phyloP scores from a whole-genome alignment of 768 basidiomycete species.

The Cubamyces sp. region DNA sequence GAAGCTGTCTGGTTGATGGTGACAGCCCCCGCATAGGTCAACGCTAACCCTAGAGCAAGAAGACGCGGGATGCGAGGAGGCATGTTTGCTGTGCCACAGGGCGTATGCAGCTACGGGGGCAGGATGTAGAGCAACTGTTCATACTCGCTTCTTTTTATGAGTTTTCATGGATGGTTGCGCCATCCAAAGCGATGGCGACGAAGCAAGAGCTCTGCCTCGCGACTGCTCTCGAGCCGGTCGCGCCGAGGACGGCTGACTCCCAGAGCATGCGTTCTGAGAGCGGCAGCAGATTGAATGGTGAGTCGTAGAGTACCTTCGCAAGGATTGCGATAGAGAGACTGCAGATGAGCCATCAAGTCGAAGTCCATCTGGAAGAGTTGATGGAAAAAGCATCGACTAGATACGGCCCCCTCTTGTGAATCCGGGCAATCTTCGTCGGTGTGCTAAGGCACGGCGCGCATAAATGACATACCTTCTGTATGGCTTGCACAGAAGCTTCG shows the following conservation, averaged over 20 bases:
- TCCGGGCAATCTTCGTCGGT: background rate
- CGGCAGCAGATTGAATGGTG: background rate
- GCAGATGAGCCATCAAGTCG: constrained; percentile 16
- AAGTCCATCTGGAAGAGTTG: constrained; percentile 10
- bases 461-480: too few species aligned
- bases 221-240: background rate
- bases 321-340: constrained; percentile 15
- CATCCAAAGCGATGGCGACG: constrained; percentile 4
- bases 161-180: constrained; percentile 5
- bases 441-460: too few species aligned
- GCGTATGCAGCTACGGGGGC: background rate
- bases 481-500: too few species aligned
- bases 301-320: background rate
- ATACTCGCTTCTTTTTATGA: background rate
- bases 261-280: background rate
- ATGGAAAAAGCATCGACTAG: background rate
- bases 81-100: background rate
- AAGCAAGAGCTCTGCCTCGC: background rate
- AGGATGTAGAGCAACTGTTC: too few species aligned
- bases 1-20: constrained; percentile 18
- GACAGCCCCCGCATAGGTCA: constrained; percentile 3
- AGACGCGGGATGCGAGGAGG: background rate
- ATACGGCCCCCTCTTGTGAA: background rate
- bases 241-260: background rate
- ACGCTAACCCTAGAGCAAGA: background rate